These are phyloP conservation scores for Lodderomyces margitis DNA, from an alignment of 1,139 yeast species.

Conservation along the genomic window DNA sequence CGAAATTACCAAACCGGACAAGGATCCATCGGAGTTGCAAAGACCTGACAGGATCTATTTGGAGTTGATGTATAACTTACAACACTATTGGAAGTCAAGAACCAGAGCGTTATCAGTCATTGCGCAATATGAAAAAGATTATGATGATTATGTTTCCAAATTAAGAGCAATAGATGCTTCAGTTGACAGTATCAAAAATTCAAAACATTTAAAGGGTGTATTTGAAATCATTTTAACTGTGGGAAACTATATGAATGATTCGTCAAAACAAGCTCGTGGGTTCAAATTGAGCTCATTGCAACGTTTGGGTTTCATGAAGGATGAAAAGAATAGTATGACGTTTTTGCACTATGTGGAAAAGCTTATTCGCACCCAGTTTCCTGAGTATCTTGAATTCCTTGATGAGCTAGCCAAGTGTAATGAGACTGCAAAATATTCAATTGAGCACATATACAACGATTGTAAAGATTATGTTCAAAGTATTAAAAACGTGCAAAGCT, in stretches of 20 bases:
- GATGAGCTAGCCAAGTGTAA: conserved; percentile 58
- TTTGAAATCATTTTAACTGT: conserved; percentile 78
- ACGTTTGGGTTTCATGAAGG: conserved; percentile 73
- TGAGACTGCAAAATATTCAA: conserved; percentile 62
- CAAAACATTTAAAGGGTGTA: conserved; percentile 59
- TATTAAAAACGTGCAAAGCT: conserved; percentile 66
- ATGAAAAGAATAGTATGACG: conserved; percentile 73
- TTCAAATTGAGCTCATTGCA: conserved; percentile 74
- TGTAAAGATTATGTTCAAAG: conserved; percentile 57
- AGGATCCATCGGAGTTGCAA: conserved; percentile 71
- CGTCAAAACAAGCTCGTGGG: conserved; percentile 77
- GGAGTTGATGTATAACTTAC: conserved; percentile 71
- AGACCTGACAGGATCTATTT: conserved; percentile 74
- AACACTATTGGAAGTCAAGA: conserved; percentile 80
- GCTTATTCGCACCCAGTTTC: conserved; percentile 64
- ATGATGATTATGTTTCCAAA: conserved; percentile 61
- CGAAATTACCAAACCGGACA: conserved; percentile 56
- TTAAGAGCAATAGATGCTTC: conserved; percentile 64
- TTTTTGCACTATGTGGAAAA: conserved; percentile 80
- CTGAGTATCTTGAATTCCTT: conserved; percentile 58
- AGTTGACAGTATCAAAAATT: conserved; percentile 56
- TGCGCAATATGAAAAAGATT: conserved; percentile 65
- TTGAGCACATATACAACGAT: conserved; percentile 65
- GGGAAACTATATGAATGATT: conserved; percentile 83
- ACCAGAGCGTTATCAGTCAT: conserved; percentile 66